Base-by-base conservation (phyloP, 345 rosid species). In the Brassica carinata region DNA sequence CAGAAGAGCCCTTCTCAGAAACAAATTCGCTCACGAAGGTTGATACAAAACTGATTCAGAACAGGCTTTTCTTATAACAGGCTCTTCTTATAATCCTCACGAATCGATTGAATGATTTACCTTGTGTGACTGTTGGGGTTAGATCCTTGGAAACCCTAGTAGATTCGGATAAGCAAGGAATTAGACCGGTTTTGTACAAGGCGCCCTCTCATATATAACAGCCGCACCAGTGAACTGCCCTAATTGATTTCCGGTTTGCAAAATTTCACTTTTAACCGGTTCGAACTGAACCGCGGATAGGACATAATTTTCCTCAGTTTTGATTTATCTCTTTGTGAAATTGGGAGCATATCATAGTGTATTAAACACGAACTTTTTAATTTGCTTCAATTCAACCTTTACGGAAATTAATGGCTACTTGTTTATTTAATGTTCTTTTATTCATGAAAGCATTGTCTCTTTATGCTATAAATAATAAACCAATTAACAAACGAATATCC, bases 141-240 rank as follows among this genome's bases (percentile, higher is more conserved):
- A 64, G 77, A 64, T 81, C 76, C 45, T 64, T 36, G 67, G 73
- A 65, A 70, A 71, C 72, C 57, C 62, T 80, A 80, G 76, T 70
- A 70, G 76, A 80, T 70, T 69, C 29, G 72, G 67, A 69, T 64
- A 70, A 75, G 80, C 14, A 34, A 70, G 5, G 18, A 69, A 18
- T 83, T 19, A 76, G 48, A 73, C 75, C 61, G 30, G 10, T 63
- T 61, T 61, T 61, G 62, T 1, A 40, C 69, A 29, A 62, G 69
- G 45, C 71, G 83, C 77, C 76, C 87, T 73, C 53, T 64, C 1
- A 77, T 86, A 85, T 86, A 88, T 88, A 85, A 36, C 26, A 70
- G 77, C 83, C 76, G 71, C 75, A 68, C 76, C 79, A 69, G 13
- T 63, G 82, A 82, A 87, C 88, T 87, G 82, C 87, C 90, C 89